Evolutionary conservation across 2,329 filamentous ascomycete genomes (phyloP), one percentile per base, ranked within the genome.

Genomic region (Chrysosporium queenslandicum): DNA sequence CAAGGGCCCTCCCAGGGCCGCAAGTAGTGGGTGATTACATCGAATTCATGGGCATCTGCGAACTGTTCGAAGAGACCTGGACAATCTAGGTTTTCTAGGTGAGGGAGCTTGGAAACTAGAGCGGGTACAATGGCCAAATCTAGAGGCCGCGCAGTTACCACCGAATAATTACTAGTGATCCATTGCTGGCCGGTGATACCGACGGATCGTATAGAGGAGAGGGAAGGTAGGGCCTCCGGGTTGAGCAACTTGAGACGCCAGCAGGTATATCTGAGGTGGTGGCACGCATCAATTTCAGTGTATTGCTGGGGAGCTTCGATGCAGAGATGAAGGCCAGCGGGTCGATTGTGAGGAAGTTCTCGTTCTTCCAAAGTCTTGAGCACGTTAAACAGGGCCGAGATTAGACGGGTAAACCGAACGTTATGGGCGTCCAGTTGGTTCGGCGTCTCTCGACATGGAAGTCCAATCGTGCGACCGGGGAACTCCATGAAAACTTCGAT

Each of bases 51-150:
- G 20, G 21, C 40, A 12, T 41, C 27, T 11, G 53, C 48, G n/a
- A 46, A 51, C 16, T 29, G 18, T 27, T 54, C 53, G 9, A 18
- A 21, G 25, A 52, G 20, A 47, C 27, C 21, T 8, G 4, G 16
- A 37, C 53, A 51, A 18, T 54, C 18, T 18, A 54, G 36, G 29
- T n/a, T 48, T 9, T 47, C 16, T 20, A 54, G 25, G 29, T 52
- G 52, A 18, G 41, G 47, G 36, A 54, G 48, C 37, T 52, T 54
- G n/a, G 47, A 52, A 47, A 54, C 23, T 23, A 54, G 53, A 2
- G 32, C 36, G 18, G 53, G 37, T 25, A 54, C 25, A 18, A 52
- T 20, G 5, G 32, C 47, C 18, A 52, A 27, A 34, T 54, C 41
- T 16, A 54, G 48, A 18, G 47, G 34, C 25, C 40, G 46, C n/a